Conservation (phyloP, 257 asterid genomes). For the Ballota nigra region DNA sequence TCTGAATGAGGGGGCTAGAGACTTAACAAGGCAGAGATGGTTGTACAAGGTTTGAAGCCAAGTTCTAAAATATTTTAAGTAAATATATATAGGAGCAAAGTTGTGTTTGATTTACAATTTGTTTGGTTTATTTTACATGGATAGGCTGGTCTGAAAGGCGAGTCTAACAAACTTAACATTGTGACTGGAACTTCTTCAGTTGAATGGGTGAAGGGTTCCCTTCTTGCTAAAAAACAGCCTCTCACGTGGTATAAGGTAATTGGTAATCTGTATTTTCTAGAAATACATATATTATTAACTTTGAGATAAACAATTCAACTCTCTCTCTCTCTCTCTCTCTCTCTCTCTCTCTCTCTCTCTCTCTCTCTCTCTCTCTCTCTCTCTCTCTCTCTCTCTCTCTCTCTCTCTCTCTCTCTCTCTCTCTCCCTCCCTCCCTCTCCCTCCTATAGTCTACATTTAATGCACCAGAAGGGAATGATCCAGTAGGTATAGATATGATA, state of each 20-base stretch:
- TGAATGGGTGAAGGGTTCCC: slow-evolving; percentile 65
- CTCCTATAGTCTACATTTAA: slow-evolving; percentile 55
- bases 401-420: not conserved
- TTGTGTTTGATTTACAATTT: not conserved
- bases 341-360: not conserved
- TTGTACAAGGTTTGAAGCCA: slow-evolving; percentile 55
- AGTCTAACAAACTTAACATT: slow-evolving; percentile 48
- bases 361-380: not conserved
- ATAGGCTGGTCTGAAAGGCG: slow-evolving; percentile 86
- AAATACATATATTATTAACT: not conserved
- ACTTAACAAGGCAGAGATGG: slow-evolving; percentile 83
- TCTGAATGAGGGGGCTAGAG: slow-evolving; percentile 72
- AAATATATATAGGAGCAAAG: not conserved
- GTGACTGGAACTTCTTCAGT: slow-evolving; percentile 70
- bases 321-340: too few species aligned
- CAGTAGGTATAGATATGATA: slow-evolving; percentile 77
- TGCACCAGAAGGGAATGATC: slow-evolving; percentile 76
- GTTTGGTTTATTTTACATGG: slow-evolving; percentile 2
- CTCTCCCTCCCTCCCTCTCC: not conserved
- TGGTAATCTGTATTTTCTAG: not conserved
- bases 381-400: not conserved
- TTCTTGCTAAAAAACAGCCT: slow-evolving; percentile 68
- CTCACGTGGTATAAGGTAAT: slow-evolving; percentile 96
- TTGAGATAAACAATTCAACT: not conserved
- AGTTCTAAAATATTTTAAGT: not conserved